These are phyloP conservation scores for Sarocladiaceae sp. DNA, from an alignment of 2,329 filamentous ascomycete species.

Conservation along the genomic window DNA sequence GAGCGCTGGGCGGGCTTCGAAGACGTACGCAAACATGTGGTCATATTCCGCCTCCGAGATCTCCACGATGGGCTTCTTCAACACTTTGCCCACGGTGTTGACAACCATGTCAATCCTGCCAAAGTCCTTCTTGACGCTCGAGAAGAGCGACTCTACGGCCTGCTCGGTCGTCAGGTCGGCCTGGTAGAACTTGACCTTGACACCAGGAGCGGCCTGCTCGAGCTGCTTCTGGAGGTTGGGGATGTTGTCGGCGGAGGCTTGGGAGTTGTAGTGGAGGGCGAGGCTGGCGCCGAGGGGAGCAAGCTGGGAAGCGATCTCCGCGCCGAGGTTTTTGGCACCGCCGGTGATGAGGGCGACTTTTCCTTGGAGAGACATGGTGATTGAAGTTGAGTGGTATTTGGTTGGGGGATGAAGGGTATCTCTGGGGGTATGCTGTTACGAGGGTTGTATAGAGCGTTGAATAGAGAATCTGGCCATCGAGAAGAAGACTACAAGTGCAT, in stretches of 20 bases:
- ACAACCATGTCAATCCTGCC: constrained; percentile 41
- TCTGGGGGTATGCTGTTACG: too few relatives aligned
- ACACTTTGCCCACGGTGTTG: constrained; percentile 43
- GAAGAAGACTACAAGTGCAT: too few relatives aligned
- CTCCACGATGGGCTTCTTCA: constrained; percentile 38
- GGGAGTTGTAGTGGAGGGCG: constrained; percentile 50
- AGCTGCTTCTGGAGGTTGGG: constrained; percentile 29
- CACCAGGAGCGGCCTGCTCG: constrained; percentile 21
- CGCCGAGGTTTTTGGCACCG: constrained; percentile 53
- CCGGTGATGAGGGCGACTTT: constrained; percentile 47
- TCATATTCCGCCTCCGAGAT: constrained; percentile 40
- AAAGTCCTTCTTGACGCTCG: constrained; percentile 31
- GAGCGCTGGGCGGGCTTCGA: background rate
- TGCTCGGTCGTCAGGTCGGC: constrained; percentile 34
- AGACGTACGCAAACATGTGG: constrained; percentile 36
- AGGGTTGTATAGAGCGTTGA: too few relatives aligned
- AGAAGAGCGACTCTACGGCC: constrained; percentile 36
- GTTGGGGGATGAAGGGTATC: too few relatives aligned
- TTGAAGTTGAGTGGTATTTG: background rate
- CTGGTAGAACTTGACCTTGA: constrained; percentile 34
- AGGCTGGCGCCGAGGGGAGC: constrained; percentile 50
- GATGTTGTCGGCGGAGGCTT: constrained; percentile 29
- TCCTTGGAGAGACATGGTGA: constrained; percentile 14
- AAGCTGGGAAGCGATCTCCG: constrained; percentile 50
- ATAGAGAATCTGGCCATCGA: too few relatives aligned